Conservation (phyloP, 1,284 basidiomycete species). For the Rhodotorula sp. region DNA sequence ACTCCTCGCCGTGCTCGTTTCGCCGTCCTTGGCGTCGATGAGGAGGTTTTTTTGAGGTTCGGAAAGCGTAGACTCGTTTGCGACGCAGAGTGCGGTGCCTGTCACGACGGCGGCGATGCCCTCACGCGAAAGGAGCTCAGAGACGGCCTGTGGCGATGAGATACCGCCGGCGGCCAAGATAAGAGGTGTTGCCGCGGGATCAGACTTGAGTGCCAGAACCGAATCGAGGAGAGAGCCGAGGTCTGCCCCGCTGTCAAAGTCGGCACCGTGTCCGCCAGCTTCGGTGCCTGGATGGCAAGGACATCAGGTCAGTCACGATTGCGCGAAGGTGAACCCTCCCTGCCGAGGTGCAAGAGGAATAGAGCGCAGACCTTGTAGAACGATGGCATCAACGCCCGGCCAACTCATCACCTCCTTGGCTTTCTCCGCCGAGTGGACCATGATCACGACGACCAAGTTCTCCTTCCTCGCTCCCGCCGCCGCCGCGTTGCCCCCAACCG, state of each 20-base stretch:
- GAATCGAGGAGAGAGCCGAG: not conserved
- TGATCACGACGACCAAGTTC: constrained; percentile 8
- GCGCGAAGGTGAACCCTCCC: too few species aligned
- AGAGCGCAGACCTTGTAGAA: constrained; percentile 6
- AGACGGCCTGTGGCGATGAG: not conserved
- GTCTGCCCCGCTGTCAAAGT: not conserved
- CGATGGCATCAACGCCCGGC: constrained; percentile 13
- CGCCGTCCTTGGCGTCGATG: not conserved
- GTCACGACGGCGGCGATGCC: constrained; percentile 9
- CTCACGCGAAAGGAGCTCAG: not conserved
- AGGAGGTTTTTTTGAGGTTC: constrained; percentile 20
- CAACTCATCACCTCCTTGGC: constrained; percentile 3
- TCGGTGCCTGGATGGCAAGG: constrained; percentile 16
- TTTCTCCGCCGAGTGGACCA: constrained; percentile 15
- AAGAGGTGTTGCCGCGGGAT: not conserved
- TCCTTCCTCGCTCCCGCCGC: not conserved
- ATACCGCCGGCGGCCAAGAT: constrained; percentile 19
- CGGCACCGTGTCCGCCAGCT: constrained; percentile 24
- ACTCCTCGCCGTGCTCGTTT: not conserved
- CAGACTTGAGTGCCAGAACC: not conserved
- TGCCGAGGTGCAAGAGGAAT: not conserved
- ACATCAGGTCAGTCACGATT: not conserved
- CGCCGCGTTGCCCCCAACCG: not conserved
- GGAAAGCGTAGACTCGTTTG: constrained; percentile 8
- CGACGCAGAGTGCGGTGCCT: constrained; percentile 19